Conservation (phyloP, 2,329 filamentous ascomycete genomes). For the Talaromyces sp. region DNA sequence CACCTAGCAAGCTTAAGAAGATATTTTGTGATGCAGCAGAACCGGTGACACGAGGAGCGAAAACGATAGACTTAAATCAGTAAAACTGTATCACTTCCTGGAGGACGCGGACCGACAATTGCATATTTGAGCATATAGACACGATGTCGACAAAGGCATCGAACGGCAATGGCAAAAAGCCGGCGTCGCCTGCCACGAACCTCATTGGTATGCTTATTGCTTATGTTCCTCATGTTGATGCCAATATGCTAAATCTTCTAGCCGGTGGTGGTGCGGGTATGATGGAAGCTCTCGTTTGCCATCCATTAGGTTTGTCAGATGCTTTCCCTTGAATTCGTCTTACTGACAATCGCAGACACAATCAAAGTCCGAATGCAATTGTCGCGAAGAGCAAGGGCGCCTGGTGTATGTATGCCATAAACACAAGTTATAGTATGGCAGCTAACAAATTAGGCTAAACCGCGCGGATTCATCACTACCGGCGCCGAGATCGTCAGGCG, state of each 20-base stretch:
- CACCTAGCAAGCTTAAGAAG: background rate
- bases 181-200: slow-evolving; percentile 82
- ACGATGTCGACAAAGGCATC: slow-evolving; percentile 13
- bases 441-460: slow-evolving; percentile 53
- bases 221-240: background rate
- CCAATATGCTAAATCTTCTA: slow-evolving; percentile 38
- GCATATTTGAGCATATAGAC: background rate
- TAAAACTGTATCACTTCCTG: background rate
- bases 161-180: slow-evolving; percentile 64
- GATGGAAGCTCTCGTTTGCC: slow-evolving; percentile 97
- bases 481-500: slow-evolving; percentile 81
- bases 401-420: slow-evolving; percentile 58
- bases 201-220: slow-evolving; percentile 65
- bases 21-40: slow-evolving; percentile 1
- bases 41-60: slow-evolving; percentile 5
- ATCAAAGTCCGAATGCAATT: slow-evolving; percentile 99
- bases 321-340: slow-evolving; percentile 22
- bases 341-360: slow-evolving; percentile 59
- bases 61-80: slow-evolving; percentile 1
- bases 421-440: background rate
- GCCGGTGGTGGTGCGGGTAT: slow-evolving; percentile 96
- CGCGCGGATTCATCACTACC: slow-evolving; percentile 82
- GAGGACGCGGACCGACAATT: background rate
- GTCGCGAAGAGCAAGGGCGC: slow-evolving; percentile 75
- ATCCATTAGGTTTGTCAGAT: slow-evolving; percentile 72